Evolutionary conservation across 2,329 filamentous ascomycete species (phyloP).

Genomic region (Calonectria pteridis): DNA sequence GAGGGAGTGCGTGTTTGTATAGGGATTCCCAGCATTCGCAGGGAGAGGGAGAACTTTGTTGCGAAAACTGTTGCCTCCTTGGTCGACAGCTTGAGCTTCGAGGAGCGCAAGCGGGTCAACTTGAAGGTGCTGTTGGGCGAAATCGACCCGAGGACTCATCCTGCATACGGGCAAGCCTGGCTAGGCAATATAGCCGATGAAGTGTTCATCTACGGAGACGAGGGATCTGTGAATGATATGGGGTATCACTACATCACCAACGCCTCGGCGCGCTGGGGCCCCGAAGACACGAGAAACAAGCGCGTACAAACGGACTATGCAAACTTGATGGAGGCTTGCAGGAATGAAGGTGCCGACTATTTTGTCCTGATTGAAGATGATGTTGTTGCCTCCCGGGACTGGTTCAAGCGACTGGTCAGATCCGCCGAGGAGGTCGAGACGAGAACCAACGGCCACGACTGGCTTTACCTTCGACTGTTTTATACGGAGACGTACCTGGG

Average conservation of each 20-base stretch:
- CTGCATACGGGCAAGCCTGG: constrained; percentile 46
- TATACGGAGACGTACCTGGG: constrained; percentile 51
- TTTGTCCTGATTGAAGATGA: constrained; percentile 51
- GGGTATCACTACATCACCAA: constrained; percentile 28
- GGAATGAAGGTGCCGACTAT: constrained; percentile 37
- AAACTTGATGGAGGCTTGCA: constrained; percentile 42
- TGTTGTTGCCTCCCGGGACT: constrained; percentile 47
- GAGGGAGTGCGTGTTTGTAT: constrained; percentile 39
- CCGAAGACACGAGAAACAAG: constrained; percentile 34
- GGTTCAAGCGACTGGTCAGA: constrained; percentile 41
- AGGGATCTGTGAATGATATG: background rate
- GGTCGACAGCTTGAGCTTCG: constrained; percentile 42
- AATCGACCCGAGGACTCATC: constrained; percentile 39
- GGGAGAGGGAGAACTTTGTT: constrained; percentile 44
- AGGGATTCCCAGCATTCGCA: constrained; percentile 46
- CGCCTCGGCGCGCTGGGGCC: constrained; percentile 22
- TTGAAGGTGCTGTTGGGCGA: constrained; percentile 48
- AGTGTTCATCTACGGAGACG: constrained; percentile 43
- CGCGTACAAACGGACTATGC: constrained; percentile 47
- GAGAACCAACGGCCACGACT: constrained; percentile 30
- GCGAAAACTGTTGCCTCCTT: constrained; percentile 45
- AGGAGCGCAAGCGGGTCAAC: constrained; percentile 44
- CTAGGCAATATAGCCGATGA: constrained; percentile 45
- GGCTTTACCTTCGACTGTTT: constrained; percentile 51
- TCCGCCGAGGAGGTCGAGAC: constrained; percentile 41